Evolutionary conservation across 208 protist species (phyloP).

Genomic region (Crithidia mellificae): DNA sequence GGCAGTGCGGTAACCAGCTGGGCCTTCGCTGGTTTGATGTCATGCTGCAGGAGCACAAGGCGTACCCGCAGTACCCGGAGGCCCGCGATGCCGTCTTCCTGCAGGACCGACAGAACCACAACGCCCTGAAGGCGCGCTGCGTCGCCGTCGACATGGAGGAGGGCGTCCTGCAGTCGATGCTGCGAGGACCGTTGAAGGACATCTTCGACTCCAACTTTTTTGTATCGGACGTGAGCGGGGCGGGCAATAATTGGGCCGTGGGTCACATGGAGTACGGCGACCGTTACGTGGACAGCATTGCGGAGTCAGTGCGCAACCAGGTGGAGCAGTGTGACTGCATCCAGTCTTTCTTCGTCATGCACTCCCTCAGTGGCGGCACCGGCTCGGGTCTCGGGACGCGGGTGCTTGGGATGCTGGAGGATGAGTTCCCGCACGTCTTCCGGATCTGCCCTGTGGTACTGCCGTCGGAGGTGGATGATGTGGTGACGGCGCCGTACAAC

Average conservation of each 20-base stretch:
- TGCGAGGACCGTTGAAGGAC: constrained; percentile 74
- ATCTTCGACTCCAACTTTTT: constrained; percentile 92
- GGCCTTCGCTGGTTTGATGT: constrained; percentile 95
- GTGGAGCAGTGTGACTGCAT: constrained; percentile 95
- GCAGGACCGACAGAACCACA: constrained; percentile 5
- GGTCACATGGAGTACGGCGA: constrained; percentile 93
- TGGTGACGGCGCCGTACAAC: constrained; percentile 97
- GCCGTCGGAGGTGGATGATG: constrained; percentile 93
- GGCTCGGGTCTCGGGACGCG: constrained; percentile 95
- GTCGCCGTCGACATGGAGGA: constrained; percentile 97
- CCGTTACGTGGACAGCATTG: constrained; percentile 79
- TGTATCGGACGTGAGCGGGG: constrained; percentile 86
- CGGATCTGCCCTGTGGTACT: constrained; percentile 90
- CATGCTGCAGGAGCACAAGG: constrained; percentile 94
- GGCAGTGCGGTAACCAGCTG: constrained; percentile 95
- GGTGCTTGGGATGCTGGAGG: constrained; percentile 91
- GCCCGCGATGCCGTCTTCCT: constrained; percentile 79
- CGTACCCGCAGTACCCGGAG: constrained; percentile 71
- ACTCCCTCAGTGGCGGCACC: constrained; percentile 96
- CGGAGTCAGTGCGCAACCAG: constrained; percentile 81
- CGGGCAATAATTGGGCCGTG: constrained; percentile 94
- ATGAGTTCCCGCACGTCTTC: constrained; percentile 93
- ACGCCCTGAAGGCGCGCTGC: constrained; percentile 86
- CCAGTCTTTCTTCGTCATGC: constrained; percentile 95
- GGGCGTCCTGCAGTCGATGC: constrained; percentile 88